phyloP scores from a whole-genome alignment of 2,329 filamentous ascomycete genomes.

The Cladophialophora exuberans region DNA sequence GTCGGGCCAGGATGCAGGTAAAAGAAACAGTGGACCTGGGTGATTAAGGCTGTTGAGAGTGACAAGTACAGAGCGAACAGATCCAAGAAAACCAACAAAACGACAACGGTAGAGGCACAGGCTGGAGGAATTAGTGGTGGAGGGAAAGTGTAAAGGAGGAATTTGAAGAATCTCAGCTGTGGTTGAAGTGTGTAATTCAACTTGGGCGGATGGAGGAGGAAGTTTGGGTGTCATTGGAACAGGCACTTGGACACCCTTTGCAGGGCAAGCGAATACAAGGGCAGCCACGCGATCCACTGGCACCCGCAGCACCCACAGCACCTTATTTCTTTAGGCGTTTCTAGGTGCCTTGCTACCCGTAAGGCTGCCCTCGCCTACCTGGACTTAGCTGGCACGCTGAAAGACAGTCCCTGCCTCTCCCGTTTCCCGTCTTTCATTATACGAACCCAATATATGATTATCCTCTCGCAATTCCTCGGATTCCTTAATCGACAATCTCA shows the following conservation, averaged over 20 bases:
- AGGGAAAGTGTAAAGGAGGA: conserved; percentile 12
- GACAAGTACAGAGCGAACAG: conserved; percentile 8
- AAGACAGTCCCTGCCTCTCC: no score
- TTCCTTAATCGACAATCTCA: neutral
- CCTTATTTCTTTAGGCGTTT: no score
- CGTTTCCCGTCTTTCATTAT: no score
- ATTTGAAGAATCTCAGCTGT: conserved; percentile 19
- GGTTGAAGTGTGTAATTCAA: conserved; percentile 1
- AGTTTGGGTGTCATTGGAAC: conserved; percentile 8
- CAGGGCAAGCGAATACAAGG: conserved; percentile 3
- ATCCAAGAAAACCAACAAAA: conserved; percentile 16
- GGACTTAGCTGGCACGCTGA: conserved; percentile 3
- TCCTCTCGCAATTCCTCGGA: neutral
- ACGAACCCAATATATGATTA: no score
- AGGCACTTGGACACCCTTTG: no score
- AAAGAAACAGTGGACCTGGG: neutral
- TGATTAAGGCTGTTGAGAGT: conserved; percentile 7
- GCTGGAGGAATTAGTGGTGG: conserved; percentile 10
- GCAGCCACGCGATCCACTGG: conserved; percentile 1
- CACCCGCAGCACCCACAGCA: no score
- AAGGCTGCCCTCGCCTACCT: conserved; percentile 11
- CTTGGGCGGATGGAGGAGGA: conserved; percentile 1
- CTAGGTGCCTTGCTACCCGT: no score
- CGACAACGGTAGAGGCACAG: conserved; percentile 4
- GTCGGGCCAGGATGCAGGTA: conserved; percentile 8